Percentiles rank a stretch among this genome's conserved stretches.
These are phyloP conservation scores for Marchantia paleacea DNA, from an alignment of 225 moss, liverwort and hornwort species.

Conservation along the genomic window DNA sequence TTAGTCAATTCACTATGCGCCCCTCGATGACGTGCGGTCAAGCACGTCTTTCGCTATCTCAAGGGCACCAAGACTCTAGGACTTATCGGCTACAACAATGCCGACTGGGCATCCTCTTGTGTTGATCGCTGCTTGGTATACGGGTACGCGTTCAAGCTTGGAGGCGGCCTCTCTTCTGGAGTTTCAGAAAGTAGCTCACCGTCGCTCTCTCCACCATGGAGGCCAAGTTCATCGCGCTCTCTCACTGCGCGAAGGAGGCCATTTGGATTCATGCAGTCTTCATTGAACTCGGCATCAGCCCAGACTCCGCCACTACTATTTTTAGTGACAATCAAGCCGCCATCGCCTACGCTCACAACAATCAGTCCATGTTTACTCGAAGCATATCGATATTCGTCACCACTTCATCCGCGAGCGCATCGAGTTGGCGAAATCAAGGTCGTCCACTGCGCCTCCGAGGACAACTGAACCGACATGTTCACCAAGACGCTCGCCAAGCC, in stretches of 20 bases:
- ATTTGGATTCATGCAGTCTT: neutral
- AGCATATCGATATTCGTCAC: neutral
- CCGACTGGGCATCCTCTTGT: constrained; percentile 8
- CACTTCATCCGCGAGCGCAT: neutral
- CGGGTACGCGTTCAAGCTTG: no score
- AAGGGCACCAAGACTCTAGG: neutral
- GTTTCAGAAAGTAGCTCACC: no score
- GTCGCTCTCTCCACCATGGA: neutral
- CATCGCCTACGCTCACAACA: neutral
- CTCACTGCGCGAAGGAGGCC: neutral
- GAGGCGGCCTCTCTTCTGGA: no score
- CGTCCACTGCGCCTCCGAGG: no score
- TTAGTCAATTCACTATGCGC: neutral
- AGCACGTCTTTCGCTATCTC: no score
- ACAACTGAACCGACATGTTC: no score
- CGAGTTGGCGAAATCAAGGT: no score
- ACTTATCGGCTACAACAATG: neutral
- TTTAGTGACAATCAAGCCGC: neutral
- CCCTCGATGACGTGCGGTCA: neutral
- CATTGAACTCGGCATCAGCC: neutral
- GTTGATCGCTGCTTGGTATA: neutral
- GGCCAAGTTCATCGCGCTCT: constrained; percentile 9
- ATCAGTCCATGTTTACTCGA: neutral
- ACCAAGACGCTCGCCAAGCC: no score
- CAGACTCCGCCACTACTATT: neutral